Percentiles rank a stretch among this genome's conserved stretches.
phyloP scores from a whole-genome alignment of 805 yeast species.

The Hanseniaspora mollemarum region DNA sequence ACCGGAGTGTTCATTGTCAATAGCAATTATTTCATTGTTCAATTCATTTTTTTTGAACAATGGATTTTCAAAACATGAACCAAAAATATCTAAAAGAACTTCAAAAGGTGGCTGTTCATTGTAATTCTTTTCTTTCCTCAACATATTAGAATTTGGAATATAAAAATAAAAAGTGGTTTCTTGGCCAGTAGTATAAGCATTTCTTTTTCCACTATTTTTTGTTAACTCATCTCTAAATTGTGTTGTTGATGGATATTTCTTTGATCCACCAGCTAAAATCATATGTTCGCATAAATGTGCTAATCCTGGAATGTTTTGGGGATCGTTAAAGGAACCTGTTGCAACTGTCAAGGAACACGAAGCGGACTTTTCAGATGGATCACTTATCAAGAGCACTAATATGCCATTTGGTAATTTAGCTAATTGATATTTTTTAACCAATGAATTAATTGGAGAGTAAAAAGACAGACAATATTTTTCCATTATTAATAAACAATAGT shows the following conservation, averaged over 20 bases:
- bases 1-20: conserved; percentile 56
- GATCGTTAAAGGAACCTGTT: conserved; percentile 74
- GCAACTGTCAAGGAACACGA: conserved; percentile 66
- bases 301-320: conserved; percentile 56
- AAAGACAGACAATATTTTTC: conserved; percentile 18
- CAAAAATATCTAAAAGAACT: conserved; percentile 38
- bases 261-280: conserved; percentile 44
- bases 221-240: conserved; percentile 36
- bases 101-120: conserved; percentile 31
- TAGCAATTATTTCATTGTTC: conserved; percentile 45
- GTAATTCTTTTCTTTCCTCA: conserved; percentile 7
- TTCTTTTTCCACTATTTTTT: conserved; percentile 44
- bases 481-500: not conserved
- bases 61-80: conserved; percentile 43
- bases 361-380: conserved; percentile 51
- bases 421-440: conserved; percentile 35
- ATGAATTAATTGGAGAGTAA: conserved; percentile 30
- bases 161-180: conserved; percentile 55
- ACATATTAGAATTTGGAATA: conserved; percentile 36
- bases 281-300: conserved; percentile 88
- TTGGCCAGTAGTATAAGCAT: conserved; percentile 62
- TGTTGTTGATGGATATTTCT: conserved; percentile 40
- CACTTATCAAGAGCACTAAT: conserved; percentile 57
- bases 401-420: conserved; percentile 58
- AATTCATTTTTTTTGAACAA: conserved; percentile 35